phyloP scores from a whole-genome alignment of 2,329 filamentous ascomycete genomes.

The Verticillium tricorpus region DNA sequence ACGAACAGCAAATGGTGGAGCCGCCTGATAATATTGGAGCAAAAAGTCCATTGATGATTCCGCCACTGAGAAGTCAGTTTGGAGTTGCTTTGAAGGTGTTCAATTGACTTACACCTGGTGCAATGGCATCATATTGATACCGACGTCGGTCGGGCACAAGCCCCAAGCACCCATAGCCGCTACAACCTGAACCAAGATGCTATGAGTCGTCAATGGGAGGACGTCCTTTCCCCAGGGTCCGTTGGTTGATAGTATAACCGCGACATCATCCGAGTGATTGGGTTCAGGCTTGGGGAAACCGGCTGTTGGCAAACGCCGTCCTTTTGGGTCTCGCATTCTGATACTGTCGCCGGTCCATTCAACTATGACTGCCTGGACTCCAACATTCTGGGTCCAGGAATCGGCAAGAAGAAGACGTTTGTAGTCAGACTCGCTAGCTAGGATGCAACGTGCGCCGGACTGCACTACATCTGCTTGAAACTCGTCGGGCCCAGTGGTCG shows the following conservation, averaged over 20 bases:
- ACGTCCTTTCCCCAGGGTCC: slow-evolving; percentile 5
- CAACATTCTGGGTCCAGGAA: neutral
- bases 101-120: slow-evolving; percentile 5
- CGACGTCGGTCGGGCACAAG: neutral
- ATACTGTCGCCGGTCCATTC: neutral
- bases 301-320: neutral
- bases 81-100: neutral
- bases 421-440: neutral
- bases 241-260: slow-evolving; percentile 2
- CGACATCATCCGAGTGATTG: slow-evolving; percentile 5
- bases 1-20: slow-evolving; percentile 47
- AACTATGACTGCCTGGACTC: neutral
- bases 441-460: neutral
- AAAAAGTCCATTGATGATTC: slow-evolving; percentile 49
- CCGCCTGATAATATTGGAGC: slow-evolving; percentile 49
- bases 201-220: slow-evolving; percentile 1
- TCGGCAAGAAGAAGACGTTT: neutral
- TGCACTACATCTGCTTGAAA: slow-evolving; percentile 13
- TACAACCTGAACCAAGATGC: slow-evolving; percentile 2
- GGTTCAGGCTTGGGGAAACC: neutral
- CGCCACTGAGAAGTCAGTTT: slow-evolving; percentile 30
- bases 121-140: slow-evolving; percentile 5
- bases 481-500: slow-evolving; percentile 9
- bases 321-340: neutral
- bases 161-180: slow-evolving; percentile 2